Evolutionary conservation across 768 basidiomycete species (phyloP).

Genomic region (Scleroderma bovista): DNA sequence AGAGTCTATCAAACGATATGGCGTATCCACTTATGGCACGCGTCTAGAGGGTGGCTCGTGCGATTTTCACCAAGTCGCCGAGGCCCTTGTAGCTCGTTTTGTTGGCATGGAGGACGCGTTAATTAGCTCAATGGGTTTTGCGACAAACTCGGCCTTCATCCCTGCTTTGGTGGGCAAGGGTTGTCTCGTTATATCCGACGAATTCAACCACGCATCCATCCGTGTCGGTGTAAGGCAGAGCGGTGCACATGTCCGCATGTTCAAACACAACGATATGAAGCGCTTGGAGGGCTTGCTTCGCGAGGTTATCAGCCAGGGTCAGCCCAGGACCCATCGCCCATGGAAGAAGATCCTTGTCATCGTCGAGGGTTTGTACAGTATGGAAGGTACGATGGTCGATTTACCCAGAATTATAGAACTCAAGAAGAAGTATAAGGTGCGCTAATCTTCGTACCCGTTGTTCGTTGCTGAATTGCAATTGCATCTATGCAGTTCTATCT

Average conservation of each 20-base stretch:
- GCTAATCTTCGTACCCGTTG: slow-evolving; percentile 9
- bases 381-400: slow-evolving; percentile 95
- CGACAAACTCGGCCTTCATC: slow-evolving; percentile 89
- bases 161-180: slow-evolving; percentile 90
- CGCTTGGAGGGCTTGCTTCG: slow-evolving; percentile 74
- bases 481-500: slow-evolving; percentile 71
- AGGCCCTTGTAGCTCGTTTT: slow-evolving; percentile 86
- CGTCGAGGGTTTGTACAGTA: slow-evolving; percentile 94
- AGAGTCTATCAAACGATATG: slow-evolving; percentile 74
- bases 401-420: slow-evolving; percentile 78
- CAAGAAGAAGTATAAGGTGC: slow-evolving; percentile 92
- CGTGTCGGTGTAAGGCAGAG: slow-evolving; percentile 87
- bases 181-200: slow-evolving; percentile 93
- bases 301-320: slow-evolving; percentile 94
- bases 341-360: slow-evolving; percentile 98
- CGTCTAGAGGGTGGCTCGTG: slow-evolving; percentile 82
- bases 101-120: slow-evolving; percentile 86
- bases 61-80: slow-evolving; percentile 76
- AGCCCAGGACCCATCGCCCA: slow-evolving; percentile 95
- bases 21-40: slow-evolving; percentile 69
- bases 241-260: slow-evolving; percentile 85
- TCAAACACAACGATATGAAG: slow-evolving; percentile 95
- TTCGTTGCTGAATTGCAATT: slow-evolving; percentile 2
- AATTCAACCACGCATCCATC: slow-evolving; percentile 93
- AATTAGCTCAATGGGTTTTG: slow-evolving; percentile 94